These are phyloP conservation scores for Hypoxylon lienhwacheense DNA, from an alignment of 495 filamentous ascomycete species.

Conservation along the genomic window DNA sequence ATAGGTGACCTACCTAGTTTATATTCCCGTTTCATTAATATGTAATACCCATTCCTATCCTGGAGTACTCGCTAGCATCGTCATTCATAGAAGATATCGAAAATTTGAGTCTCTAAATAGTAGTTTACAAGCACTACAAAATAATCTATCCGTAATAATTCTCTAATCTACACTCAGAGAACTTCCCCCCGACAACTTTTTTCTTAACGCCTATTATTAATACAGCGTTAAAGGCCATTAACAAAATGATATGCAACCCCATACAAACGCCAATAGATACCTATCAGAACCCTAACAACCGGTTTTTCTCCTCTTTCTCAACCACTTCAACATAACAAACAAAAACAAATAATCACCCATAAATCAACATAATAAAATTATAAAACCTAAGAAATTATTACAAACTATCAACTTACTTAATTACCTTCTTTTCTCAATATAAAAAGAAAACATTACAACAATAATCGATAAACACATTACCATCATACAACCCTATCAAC, in stretches of 20 bases:
- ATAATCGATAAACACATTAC: no score
- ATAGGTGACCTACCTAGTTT: not conserved
- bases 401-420: not conserved
- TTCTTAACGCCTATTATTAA: not conserved
- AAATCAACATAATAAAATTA: not conserved
- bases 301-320: not conserved
- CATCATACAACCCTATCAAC: no score
- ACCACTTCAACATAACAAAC: not conserved
- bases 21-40: not conserved
- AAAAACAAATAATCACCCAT: not conserved
- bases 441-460: no score
- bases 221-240: not conserved
- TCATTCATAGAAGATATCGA: no score
- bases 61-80: no score
- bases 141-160: not conserved
- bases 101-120: no score
- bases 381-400: not conserved
- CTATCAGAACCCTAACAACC: not conserved
- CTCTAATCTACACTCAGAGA: not conserved
- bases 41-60: not conserved
- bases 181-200: not conserved
- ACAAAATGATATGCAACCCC: not conserved
- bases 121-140: no score
- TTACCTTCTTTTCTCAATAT: not conserved
- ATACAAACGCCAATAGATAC: not conserved